Evolutionary conservation across 208 protist species (phyloP).

Genomic region (Acanthamoeba polyphaga): DNA sequence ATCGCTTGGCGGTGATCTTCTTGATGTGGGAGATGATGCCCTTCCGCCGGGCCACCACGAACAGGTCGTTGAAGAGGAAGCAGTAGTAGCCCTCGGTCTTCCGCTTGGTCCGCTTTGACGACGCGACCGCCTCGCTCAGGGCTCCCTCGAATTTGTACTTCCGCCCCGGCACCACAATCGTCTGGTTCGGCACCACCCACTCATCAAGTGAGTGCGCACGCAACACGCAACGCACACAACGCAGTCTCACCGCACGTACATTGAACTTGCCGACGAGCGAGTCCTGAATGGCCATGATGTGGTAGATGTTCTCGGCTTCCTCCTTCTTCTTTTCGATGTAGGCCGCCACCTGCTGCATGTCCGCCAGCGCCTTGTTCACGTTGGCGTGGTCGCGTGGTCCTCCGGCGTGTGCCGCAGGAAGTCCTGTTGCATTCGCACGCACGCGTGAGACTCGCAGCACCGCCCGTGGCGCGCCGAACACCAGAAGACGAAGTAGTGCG

Average conservation of each 20-base stretch:
- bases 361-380: conserved; percentile 22
- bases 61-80: conserved; percentile 66
- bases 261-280: conserved; percentile 38
- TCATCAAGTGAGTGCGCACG: background rate
- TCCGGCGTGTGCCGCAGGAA: conserved; percentile 38
- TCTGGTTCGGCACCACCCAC: background rate
- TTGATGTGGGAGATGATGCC: conserved; percentile 63
- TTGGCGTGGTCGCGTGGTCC: conserved; percentile 33
- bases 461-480: too few relatives aligned
- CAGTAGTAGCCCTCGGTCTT: conserved; percentile 44
- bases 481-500: too few relatives aligned
- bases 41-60: conserved; percentile 59
- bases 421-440: background rate
- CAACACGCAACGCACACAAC: background rate
- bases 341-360: conserved; percentile 35
- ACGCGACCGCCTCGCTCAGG: conserved; percentile 7
- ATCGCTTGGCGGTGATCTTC: conserved; percentile 65
- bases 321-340: conserved; percentile 71
- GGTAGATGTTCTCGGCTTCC: conserved; percentile 57
- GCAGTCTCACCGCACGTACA: background rate
- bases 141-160: conserved; percentile 62
- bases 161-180: conserved; percentile 13
- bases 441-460: background rate
- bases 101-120: conserved; percentile 23
- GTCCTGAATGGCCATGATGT: conserved; percentile 68